A percentile compares a stretch with the other conserved stretches of the same genome.
phyloP scores from a whole-genome alignment of 768 basidiomycete species.

The Crepidotus variabilis region DNA sequence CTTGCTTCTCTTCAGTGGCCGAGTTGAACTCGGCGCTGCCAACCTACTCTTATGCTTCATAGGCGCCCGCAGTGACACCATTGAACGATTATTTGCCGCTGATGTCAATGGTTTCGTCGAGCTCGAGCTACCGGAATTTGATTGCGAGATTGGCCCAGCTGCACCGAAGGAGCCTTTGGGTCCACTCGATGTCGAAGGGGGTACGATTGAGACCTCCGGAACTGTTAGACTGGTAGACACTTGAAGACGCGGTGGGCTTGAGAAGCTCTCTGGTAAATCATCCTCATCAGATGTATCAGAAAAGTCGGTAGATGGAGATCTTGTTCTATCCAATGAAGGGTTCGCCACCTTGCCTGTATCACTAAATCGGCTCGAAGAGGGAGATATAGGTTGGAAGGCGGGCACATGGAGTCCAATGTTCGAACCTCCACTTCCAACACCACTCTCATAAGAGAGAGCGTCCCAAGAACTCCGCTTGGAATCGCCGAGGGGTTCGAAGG shows the following conservation, averaged over 20 bases:
- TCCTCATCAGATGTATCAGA: conserved; percentile 8
- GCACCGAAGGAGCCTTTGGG: not conserved
- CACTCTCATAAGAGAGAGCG: conserved; percentile 38
- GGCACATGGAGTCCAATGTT: conserved; percentile 28
- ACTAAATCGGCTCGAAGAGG: conserved; percentile 12
- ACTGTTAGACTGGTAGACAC: conserved; percentile 9
- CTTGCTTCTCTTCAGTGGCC: conserved; percentile 20
- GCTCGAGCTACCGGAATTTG: conserved; percentile 15
- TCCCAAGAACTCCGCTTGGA: conserved; percentile 44
- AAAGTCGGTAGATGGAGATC: conserved; percentile 5
- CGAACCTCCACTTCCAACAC: conserved; percentile 38
- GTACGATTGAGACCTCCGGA: conserved; percentile 17
- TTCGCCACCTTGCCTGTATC: conserved; percentile 5
- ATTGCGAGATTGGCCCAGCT: conserved; percentile 10
- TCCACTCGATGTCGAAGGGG: conserved; percentile 17
- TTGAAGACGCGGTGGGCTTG: not conserved
- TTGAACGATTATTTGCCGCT: conserved; percentile 5
- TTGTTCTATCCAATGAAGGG: not conserved
- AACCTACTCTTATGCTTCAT: conserved; percentile 14
- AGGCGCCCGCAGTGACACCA: conserved; percentile 10
- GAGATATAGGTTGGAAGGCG: conserved; percentile 10
- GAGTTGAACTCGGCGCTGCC: conserved; percentile 23
- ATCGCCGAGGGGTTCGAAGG: conserved; percentile 56
- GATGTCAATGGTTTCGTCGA: conserved; percentile 7
- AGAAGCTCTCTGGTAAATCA: conserved; percentile 1